These are phyloP conservation scores for Vararia minispora DNA, from an alignment of 768 basidiomycete species.

Conservation along the genomic window DNA sequence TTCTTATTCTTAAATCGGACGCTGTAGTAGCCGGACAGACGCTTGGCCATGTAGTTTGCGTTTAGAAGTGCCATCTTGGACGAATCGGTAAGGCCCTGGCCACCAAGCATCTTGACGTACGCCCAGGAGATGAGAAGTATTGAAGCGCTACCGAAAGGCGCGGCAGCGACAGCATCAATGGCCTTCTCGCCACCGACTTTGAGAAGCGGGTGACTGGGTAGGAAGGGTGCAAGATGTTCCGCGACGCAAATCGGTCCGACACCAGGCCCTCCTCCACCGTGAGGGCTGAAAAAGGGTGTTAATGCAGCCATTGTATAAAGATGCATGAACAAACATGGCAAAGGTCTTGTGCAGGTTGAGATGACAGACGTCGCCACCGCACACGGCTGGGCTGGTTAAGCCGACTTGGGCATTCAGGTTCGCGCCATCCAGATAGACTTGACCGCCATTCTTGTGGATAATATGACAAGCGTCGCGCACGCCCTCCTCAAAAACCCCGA, in stretches of 20 bases:
- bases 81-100: slow-evolving; percentile 74
- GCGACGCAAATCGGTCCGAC: slow-evolving; percentile 94
- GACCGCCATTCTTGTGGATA: slow-evolving; percentile 90
- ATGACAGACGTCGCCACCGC: slow-evolving; percentile 97
- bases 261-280: slow-evolving; percentile 96
- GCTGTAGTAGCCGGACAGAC: slow-evolving; percentile 75
- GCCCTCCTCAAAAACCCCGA: slow-evolving; percentile 94
- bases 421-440: slow-evolving; percentile 95
- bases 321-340: slow-evolving; percentile 54
- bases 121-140: slow-evolving; percentile 98
- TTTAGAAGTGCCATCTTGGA: slow-evolving; percentile 84
- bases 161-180: slow-evolving; percentile 84
- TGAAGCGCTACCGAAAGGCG: slow-evolving; percentile 90
- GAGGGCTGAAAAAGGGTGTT: slow-evolving; percentile 45
- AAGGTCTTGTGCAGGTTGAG: slow-evolving; percentile 98
- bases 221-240: slow-evolving; percentile 87
- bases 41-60: slow-evolving; percentile 95
- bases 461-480: slow-evolving; percentile 85
- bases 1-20: slow-evolving; percentile 86
- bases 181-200: slow-evolving; percentile 53
- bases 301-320: not conserved
- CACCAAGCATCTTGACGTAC: slow-evolving; percentile 99
- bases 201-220: slow-evolving; percentile 78
- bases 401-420: slow-evolving; percentile 94
- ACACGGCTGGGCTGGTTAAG: slow-evolving; percentile 84